A percentile compares a stretch with the other conserved stretches of the same genome.
phyloP scores from a whole-genome alignment of 2,329 filamentous ascomycete genomes.

The Incumbomyces lentus region DNA sequence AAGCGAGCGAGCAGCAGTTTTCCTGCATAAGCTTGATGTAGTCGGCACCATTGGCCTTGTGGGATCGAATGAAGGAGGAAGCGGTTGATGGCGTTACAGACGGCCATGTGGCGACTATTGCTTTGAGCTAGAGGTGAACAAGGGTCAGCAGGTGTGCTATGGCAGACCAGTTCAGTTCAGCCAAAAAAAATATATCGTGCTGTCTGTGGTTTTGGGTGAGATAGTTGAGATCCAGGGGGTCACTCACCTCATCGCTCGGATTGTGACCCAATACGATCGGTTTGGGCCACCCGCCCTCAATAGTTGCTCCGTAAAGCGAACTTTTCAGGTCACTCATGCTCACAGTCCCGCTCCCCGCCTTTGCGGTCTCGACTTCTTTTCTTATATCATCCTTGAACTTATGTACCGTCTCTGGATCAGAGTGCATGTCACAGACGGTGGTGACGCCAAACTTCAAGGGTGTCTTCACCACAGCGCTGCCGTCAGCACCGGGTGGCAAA shows the following conservation, averaged over 20 bases:
- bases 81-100: slow-evolving; percentile 36
- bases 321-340: slow-evolving; percentile 37
- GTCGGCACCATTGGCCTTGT: slow-evolving; percentile 17
- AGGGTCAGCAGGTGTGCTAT: neutral
- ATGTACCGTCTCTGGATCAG: slow-evolving; percentile 13
- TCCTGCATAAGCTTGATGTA: slow-evolving; percentile 23
- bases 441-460: slow-evolving; percentile 19
- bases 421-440: slow-evolving; percentile 21
- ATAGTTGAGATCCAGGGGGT: too few species aligned
- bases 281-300: slow-evolving; percentile 44
- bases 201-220: too few species aligned
- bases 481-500: slow-evolving; percentile 13
- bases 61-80: slow-evolving; percentile 18
- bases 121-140: slow-evolving; percentile 17
- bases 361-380: slow-evolving; percentile 13
- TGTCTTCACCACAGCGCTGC: slow-evolving; percentile 10
- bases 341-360: slow-evolving; percentile 10
- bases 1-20: slow-evolving; percentile 19
- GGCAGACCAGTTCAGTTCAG: neutral
- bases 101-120: slow-evolving; percentile 38
- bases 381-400: slow-evolving; percentile 11
- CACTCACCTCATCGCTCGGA: slow-evolving; percentile 23
- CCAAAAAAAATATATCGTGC: neutral
- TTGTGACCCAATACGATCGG: slow-evolving; percentile 15
- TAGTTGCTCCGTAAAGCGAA: slow-evolving; percentile 39